Evolutionary conservation across 495 filamentous ascomycete species (phyloP).

Genomic region (Haplographium delicatum): DNA sequence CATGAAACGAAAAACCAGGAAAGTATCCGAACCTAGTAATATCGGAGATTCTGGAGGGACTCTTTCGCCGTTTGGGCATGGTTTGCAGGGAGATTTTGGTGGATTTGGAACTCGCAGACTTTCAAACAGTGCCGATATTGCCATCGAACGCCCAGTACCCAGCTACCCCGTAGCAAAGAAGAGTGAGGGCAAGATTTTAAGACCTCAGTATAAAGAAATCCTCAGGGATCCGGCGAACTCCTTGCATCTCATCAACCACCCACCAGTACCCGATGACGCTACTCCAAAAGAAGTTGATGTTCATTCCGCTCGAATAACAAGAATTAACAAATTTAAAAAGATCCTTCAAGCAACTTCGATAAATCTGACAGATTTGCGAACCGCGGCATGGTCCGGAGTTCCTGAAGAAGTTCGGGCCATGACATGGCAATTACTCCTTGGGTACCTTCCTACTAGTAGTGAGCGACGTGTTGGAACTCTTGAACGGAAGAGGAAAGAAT

Average conservation of each 20-base stretch:
- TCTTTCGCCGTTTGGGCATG: slow-evolving; percentile 20
- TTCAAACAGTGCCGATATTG: slow-evolving; percentile 84
- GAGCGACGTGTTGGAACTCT: slow-evolving; percentile 86
- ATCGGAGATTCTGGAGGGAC: slow-evolving; percentile 14
- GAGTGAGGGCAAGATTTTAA: slow-evolving; percentile 86
- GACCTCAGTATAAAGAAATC: slow-evolving; percentile 96
- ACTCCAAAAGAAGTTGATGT: slow-evolving; percentile 79
- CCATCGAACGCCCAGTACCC: slow-evolving; percentile 81
- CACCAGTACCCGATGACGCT: slow-evolving; percentile 67
- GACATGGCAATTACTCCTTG: slow-evolving; percentile 95
- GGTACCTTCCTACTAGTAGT: slow-evolving; percentile 91
- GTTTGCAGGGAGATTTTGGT: slow-evolving; percentile 34
- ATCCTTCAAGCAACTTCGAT: slow-evolving; percentile 89
- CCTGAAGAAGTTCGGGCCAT: slow-evolving; percentile 94
- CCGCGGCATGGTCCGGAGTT: slow-evolving; percentile 87
- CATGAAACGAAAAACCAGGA: slow-evolving; percentile 67
- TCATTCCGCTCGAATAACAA: slow-evolving; percentile 79
- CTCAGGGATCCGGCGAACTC: slow-evolving; percentile 93
- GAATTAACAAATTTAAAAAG: slow-evolving; percentile 98
- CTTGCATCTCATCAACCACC: slow-evolving; percentile 87
- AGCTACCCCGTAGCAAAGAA: slow-evolving; percentile 84
- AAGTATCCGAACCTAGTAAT: slow-evolving; percentile 29
- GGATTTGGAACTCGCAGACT: slow-evolving; percentile 34
- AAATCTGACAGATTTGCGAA: slow-evolving; percentile 73
- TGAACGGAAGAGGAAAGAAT: slow-evolving; percentile 94